These are phyloP conservation scores for Gymnopilus dilepis DNA, from an alignment of 768 basidiomycete species.

Conservation along the genomic window DNA sequence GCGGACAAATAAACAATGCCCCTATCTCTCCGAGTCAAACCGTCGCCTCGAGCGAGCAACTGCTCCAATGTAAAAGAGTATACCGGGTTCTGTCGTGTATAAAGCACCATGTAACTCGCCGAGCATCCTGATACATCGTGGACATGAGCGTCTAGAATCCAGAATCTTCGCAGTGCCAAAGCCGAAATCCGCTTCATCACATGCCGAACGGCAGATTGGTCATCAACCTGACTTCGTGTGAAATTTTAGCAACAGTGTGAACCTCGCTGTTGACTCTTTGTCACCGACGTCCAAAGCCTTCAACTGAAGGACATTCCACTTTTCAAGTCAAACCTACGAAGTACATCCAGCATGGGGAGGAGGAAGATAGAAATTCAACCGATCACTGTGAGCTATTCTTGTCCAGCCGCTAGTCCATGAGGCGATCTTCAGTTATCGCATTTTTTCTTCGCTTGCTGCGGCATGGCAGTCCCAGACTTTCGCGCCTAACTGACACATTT, in stretches of 20 bases:
- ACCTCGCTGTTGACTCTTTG: not conserved
- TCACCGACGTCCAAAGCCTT: not conserved
- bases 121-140: no score
- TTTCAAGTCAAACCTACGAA: not conserved
- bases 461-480: no score
- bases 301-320: not conserved
- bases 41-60: no score
- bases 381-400: conserved; percentile 60
- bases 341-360: conserved; percentile 53
- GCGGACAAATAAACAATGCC: no score
- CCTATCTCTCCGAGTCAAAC: no score
- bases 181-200: no score
- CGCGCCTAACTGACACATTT: not conserved
- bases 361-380: conserved; percentile 81
- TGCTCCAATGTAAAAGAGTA: no score
- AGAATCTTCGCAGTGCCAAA: no score
- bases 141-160: no score
- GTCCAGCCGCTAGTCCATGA: not conserved
- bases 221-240: not conserved
- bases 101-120: no score
- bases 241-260: conserved; percentile 11
- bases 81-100: no score
- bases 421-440: conserved; percentile 2
- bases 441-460: not conserved
- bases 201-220: not conserved